phyloP scores from a whole-genome alignment of 306 rosid genomes.

The Ormosia semicastrata region DNA sequence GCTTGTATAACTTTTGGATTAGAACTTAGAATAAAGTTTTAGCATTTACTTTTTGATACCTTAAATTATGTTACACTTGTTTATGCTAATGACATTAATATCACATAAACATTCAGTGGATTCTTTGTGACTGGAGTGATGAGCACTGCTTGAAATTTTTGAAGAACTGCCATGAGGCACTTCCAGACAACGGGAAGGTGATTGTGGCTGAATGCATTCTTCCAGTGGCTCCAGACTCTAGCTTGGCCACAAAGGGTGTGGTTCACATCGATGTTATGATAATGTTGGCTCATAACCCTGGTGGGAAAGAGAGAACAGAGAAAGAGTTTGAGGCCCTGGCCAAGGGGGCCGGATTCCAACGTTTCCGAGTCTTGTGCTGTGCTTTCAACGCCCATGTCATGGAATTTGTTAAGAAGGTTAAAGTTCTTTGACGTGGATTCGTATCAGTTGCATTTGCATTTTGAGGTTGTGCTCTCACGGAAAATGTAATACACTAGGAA shows the following conservation, averaged over 20 bases:
- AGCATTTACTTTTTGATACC: too few species aligned
- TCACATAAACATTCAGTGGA: too few species aligned
- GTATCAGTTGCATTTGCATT: conserved; percentile 17
- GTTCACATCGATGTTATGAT: conserved; percentile 74
- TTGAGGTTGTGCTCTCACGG: conserved; percentile 8
- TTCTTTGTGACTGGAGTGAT: conserved; percentile 90
- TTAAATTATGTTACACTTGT: too few species aligned
- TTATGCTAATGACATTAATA: too few species aligned
- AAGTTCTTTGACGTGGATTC: not conserved
- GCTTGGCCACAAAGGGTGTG: conserved; percentile 80
- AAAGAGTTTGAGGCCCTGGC: conserved; percentile 77
- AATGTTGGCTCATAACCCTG: conserved; percentile 87
- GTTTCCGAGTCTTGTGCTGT: conserved; percentile 46
- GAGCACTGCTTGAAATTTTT: conserved; percentile 77
- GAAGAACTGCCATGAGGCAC: conserved; percentile 78
- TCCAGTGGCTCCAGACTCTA: conserved; percentile 75
- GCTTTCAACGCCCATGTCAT: conserved; percentile 81
- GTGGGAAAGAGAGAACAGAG: conserved; percentile 95
- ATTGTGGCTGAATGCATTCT: conserved; percentile 92
- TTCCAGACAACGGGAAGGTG: conserved; percentile 80
- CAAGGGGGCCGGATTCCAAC: conserved; percentile 74
- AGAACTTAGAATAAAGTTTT: too few species aligned
- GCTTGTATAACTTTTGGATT: too few species aligned
- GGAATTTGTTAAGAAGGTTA: conserved; percentile 66
- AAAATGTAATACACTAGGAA: conserved; percentile 7